phyloP scores from a whole-genome alignment of 2,329 filamentous ascomycete species.

The Lithohypha guttulata region DNA sequence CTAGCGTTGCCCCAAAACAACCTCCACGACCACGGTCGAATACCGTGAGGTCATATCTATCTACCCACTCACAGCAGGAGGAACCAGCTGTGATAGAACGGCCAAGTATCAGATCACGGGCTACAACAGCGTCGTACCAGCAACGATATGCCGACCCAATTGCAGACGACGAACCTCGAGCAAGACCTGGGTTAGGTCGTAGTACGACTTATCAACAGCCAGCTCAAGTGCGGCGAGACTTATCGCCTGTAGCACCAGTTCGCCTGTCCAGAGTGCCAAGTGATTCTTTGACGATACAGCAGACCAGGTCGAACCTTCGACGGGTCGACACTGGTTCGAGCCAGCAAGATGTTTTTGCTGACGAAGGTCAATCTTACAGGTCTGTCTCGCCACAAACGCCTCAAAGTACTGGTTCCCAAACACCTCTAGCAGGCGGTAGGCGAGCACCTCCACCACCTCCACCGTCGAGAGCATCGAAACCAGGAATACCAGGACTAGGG shows the following conservation, averaged over 20 bases:
- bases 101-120: slow-evolving; percentile 42
- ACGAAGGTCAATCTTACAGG: slow-evolving; percentile 41
- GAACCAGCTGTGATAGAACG: slow-evolving; percentile 43
- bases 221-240: slow-evolving; percentile 42
- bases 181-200: slow-evolving; percentile 39
- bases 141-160: slow-evolving; percentile 29
- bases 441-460: slow-evolving; percentile 50
- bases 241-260: slow-evolving; percentile 33
- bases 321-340: slow-evolving; percentile 28
- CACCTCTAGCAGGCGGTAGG: slow-evolving; percentile 30
- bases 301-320: slow-evolving; percentile 38
- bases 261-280: slow-evolving; percentile 44
- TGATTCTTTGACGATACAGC: slow-evolving; percentile 41
- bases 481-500: slow-evolving; percentile 3
- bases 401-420: slow-evolving; percentile 42
- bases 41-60: slow-evolving; percentile 52
- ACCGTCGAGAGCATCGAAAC: slow-evolving; percentile 52
- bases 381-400: slow-evolving; percentile 46
- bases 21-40: slow-evolving; percentile 49
- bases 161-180: slow-evolving; percentile 24
- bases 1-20: slow-evolving; percentile 39
- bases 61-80: slow-evolving; percentile 47
- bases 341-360: slow-evolving; percentile 38
- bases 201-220: slow-evolving; percentile 51
- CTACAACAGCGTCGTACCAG: slow-evolving; percentile 26